phyloP scores from a whole-genome alignment of 805 yeast genomes.

The Zygotorulaspora florentina region DNA sequence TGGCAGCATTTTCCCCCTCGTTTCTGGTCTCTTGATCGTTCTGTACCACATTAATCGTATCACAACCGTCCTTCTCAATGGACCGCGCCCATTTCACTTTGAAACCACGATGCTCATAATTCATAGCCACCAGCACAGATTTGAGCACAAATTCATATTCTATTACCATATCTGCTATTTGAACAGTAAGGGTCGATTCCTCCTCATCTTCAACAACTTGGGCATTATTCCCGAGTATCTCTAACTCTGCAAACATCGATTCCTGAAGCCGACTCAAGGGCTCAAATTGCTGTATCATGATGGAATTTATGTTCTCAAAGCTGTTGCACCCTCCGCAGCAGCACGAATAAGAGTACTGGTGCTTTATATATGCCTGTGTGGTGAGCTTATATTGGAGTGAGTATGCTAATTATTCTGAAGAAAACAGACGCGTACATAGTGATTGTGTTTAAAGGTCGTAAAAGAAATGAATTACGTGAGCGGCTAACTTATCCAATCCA shows the following conservation, averaged over 20 bases:
- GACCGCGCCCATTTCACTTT: conserved; percentile 18
- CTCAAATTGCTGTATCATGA: background rate
- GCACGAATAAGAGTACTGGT: too few species aligned
- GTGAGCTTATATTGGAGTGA: too few species aligned
- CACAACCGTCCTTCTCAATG: conserved; percentile 5
- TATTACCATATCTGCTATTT: conserved; percentile 10
- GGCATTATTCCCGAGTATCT: background rate
- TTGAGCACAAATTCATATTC: conserved; percentile 21
- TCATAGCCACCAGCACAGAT: conserved; percentile 14
- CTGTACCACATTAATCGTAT: conserved; percentile 11
- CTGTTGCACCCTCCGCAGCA: background rate
- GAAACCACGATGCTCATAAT: conserved; percentile 14
- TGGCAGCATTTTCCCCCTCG: background rate
- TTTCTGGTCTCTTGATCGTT: conserved; percentile 4
- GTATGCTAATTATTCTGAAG: too few species aligned
- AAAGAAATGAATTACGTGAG: too few species aligned
- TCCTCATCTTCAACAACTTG: background rate
- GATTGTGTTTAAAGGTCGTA: too few species aligned
- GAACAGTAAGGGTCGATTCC: background rate
- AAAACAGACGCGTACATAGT: too few species aligned
- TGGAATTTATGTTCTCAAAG: background rate
- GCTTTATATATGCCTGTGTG: too few species aligned
- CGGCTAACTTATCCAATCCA: too few species aligned
- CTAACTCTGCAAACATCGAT: conserved; percentile 6
- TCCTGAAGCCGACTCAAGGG: conserved; percentile 2